phyloP scores from a whole-genome alignment of 331 rosid species.

The Dryas integrifolia region DNA sequence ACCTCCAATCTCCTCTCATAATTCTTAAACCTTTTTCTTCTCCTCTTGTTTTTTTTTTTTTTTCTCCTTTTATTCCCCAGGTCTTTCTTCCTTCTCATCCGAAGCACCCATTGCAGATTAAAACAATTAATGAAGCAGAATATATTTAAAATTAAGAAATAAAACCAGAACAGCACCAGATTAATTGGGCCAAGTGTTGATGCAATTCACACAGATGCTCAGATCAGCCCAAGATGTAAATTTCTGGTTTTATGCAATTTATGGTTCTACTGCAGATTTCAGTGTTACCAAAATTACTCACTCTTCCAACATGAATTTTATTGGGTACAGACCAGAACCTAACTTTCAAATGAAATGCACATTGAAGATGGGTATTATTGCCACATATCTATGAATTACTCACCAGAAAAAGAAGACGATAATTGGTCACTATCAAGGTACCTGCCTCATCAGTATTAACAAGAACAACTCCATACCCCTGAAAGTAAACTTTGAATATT shows the following conservation, averaged over 20 bases:
- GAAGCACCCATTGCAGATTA: neutral
- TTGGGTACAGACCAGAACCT: neutral
- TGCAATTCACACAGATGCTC: neutral
- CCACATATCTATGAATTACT: constrained; percentile 28
- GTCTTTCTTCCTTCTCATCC: neutral
- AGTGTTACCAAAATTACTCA: neutral
- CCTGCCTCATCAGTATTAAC: constrained; percentile 90
- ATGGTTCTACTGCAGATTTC: neutral
- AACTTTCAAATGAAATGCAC: constrained; percentile 12
- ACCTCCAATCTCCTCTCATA: neutral
- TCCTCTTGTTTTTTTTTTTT: neutral
- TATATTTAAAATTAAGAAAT: neutral
- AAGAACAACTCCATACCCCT: constrained; percentile 97
- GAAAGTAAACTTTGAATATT: constrained; percentile 30
- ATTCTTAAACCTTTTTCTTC: neutral
- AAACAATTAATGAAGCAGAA: constrained; percentile 5
- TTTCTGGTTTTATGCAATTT: neutral
- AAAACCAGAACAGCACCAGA: neutral
- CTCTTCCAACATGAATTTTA: neutral
- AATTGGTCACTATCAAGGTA: constrained; percentile 81
- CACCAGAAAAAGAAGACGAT: constrained; percentile 87
- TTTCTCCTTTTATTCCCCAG: neutral
- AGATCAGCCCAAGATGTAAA: neutral
- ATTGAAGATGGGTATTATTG: neutral
- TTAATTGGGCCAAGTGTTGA: neutral